These are phyloP conservation scores for Dactylellina parvicollis DNA, from an alignment of 2,329 filamentous ascomycete genomes.

Conservation along the genomic window DNA sequence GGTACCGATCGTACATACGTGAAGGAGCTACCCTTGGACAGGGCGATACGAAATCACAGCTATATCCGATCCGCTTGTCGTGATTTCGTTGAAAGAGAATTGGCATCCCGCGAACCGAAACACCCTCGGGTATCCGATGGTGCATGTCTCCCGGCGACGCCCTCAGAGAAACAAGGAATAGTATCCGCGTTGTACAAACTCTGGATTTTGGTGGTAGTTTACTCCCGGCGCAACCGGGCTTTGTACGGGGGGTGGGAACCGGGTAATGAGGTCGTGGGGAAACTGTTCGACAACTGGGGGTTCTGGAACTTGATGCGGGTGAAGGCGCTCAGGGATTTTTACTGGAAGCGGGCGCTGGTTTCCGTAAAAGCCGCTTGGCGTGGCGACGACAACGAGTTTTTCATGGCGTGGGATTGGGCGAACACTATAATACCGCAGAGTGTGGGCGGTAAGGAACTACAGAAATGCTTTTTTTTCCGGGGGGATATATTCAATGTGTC, in stretches of 20 bases:
- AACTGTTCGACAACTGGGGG: background rate
- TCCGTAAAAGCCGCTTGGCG: background rate
- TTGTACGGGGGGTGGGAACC: background rate
- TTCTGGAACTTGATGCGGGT: slow-evolving; percentile 4
- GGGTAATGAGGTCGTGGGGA: background rate
- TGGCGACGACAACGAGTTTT: background rate
- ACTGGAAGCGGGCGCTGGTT: background rate
- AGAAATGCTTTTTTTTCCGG: too few species aligned
- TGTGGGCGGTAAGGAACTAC: too few species aligned
- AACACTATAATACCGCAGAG: too few species aligned
- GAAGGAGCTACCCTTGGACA: too few species aligned
- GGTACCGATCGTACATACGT: too few species aligned
- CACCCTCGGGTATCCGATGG: background rate
- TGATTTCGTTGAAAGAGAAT: background rate
- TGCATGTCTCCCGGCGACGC: background rate
- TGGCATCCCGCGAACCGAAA: background rate
- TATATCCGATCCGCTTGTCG: too few species aligned
- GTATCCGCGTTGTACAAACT: background rate
- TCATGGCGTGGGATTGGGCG: too few species aligned
- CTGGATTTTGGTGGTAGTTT: background rate
- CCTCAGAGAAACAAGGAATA: slow-evolving; percentile 4
- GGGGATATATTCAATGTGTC: too few species aligned
- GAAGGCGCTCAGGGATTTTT: background rate
- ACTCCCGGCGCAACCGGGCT: too few species aligned
- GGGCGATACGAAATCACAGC: too few species aligned